phyloP scores from a whole-genome alignment of 2,329 filamentous ascomycete species.

The Sporothrix brasiliensis region DNA sequence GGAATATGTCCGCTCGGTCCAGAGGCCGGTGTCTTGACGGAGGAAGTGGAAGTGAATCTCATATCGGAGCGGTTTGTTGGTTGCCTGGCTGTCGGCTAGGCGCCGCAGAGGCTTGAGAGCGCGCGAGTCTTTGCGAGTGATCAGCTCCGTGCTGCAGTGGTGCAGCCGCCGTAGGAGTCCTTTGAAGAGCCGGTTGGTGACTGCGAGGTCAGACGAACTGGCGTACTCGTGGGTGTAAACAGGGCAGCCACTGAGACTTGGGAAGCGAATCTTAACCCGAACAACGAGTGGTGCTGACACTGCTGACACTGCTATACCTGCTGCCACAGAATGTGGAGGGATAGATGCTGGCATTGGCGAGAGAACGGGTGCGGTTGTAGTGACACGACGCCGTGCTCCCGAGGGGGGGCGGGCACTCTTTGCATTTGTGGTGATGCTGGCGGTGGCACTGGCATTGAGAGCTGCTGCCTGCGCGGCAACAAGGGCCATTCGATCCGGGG shows the following conservation, averaged over 20 bases:
- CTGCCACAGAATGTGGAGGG: neutral
- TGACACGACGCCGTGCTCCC: neutral
- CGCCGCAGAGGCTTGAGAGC: slow-evolving; percentile 47
- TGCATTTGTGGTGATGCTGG: slow-evolving; percentile 21
- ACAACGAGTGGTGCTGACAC: slow-evolving; percentile 30
- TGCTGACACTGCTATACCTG: neutral
- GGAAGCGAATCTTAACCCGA: slow-evolving; percentile 35
- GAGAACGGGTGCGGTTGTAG: neutral
- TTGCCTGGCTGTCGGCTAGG: slow-evolving; percentile 35
- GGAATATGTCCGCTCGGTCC: slow-evolving; percentile 51
- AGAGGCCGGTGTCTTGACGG: slow-evolving; percentile 46
- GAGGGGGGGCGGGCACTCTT: neutral
- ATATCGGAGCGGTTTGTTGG: slow-evolving; percentile 52
- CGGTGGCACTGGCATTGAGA: slow-evolving; percentile 19
- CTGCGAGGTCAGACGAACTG: slow-evolving; percentile 49
- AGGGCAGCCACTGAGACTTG: slow-evolving; percentile 18
- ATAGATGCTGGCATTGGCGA: neutral
- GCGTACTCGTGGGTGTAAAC: slow-evolving; percentile 51
- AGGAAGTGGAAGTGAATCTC: slow-evolving; percentile 54
- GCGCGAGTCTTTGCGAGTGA: slow-evolving; percentile 55
- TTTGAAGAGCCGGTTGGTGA: slow-evolving; percentile 53
- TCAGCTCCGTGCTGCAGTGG: slow-evolving; percentile 56
- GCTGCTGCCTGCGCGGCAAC: slow-evolving; percentile 28
- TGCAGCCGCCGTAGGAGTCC: slow-evolving; percentile 55
- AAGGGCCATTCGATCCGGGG: slow-evolving; percentile 22